These are phyloP conservation scores for Eucalyptus viminalis DNA, from an alignment of 345 rosid genomes.

Conservation along the genomic window DNA sequence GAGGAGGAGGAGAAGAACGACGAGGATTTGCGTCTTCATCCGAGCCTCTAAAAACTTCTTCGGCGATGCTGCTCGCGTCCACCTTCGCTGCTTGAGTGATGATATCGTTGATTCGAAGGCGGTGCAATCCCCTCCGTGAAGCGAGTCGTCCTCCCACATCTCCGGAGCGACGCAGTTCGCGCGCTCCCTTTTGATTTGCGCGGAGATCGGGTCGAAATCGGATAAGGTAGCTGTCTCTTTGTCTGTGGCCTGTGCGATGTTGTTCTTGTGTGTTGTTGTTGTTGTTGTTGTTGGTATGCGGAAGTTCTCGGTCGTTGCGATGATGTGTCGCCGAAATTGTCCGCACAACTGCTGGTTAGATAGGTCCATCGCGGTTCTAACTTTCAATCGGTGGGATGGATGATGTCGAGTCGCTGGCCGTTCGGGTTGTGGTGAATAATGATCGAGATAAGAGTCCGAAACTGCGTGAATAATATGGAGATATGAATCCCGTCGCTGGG, in stretches of 20 bases:
- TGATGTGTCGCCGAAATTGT: neutral
- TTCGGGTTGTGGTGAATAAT: neutral
- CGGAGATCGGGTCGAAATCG: neutral
- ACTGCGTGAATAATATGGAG: neutral
- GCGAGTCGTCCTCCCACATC: neutral
- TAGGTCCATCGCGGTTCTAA: neutral
- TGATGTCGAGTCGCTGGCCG: neutral
- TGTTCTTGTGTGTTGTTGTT: neutral
- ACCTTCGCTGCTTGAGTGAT: neutral
- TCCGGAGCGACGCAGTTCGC: neutral
- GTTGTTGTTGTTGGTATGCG: neutral
- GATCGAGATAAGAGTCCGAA: neutral
- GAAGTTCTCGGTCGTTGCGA: neutral
- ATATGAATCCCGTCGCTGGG: neutral
- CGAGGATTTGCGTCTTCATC: neutral
- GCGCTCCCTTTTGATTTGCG: neutral
- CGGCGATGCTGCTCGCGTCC: neutral
- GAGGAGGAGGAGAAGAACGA: neutral
- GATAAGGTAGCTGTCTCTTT: neutral
- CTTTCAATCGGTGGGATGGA: neutral
- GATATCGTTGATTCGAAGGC: neutral
- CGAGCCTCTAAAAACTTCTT: neutral
- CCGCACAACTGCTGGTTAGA: neutral
- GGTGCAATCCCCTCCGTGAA: neutral
- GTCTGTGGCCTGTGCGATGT: neutral